Percentiles rank a stretch among this genome's conserved stretches.
Conservation (phyloP, 345 rosid genomes). For the Crucihimalaya himalaica region DNA sequence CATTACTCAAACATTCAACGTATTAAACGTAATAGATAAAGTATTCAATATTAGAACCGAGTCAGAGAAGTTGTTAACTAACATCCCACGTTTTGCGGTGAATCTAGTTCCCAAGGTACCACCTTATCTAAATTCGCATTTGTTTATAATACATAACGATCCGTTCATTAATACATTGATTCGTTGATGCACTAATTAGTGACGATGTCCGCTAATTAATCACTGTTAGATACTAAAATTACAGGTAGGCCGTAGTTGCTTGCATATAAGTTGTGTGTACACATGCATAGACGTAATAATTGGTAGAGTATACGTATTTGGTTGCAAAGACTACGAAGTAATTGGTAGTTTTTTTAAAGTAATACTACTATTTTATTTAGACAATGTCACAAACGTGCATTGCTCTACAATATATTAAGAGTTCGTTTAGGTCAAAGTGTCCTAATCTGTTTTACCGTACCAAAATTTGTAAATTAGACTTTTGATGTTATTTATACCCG, state of each 20-base stretch:
- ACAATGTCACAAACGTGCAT: not conserved
- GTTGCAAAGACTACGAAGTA: not conserved
- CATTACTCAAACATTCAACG: not conserved
- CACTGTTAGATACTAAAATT: constrained; percentile 5
- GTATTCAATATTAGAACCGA: not conserved
- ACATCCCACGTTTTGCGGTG: constrained; percentile 9
- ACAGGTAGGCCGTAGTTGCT: constrained; percentile 1
- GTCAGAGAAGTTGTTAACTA: not conserved
- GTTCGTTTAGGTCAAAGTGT: not conserved
- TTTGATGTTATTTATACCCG: not conserved
- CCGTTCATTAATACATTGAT: constrained; percentile 5
- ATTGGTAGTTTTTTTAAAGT: not conserved
- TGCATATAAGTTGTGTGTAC: not conserved
- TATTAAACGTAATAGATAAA: not conserved
- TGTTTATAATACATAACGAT: constrained; percentile 14
- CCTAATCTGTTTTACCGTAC: not conserved
- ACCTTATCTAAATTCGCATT: not conserved
- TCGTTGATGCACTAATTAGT: not conserved
- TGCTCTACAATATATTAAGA: not conserved
- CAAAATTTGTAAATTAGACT: not conserved
- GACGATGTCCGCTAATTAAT: not conserved
- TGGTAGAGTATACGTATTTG: not conserved
- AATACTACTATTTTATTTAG: not conserved
- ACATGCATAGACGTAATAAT: not conserved
- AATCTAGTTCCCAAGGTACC: not conserved